Conservation (phyloP, 2,329 filamentous ascomycete genomes). For the Chaetomiaceae sp. region DNA sequence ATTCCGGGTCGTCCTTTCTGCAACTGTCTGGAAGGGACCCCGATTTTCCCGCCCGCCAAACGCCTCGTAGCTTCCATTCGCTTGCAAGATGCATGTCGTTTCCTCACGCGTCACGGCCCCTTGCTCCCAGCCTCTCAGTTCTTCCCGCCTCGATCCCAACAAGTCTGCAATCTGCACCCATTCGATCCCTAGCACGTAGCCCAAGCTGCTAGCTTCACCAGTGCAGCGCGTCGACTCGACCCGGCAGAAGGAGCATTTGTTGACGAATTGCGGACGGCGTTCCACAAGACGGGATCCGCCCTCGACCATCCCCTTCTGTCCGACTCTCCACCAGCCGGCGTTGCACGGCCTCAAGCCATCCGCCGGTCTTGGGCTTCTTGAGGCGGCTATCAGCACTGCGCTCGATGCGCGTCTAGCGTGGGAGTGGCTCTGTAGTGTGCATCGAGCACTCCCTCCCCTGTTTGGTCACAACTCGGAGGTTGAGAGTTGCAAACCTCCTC, state of each 20-base stretch:
- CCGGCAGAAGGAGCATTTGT: slow-evolving; percentile 2
- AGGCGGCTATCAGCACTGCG: slow-evolving; percentile 5
- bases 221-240: slow-evolving; percentile 13
- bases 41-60: not conserved
- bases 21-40: not conserved
- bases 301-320: not conserved
- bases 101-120: slow-evolving; percentile 16
- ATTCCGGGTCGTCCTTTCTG: not conserved
- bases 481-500: slow-evolving; percentile 1
- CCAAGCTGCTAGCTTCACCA: slow-evolving; percentile 1
- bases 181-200: slow-evolving; percentile 19
- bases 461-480: not conserved
- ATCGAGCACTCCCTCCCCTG: slow-evolving; percentile 16
- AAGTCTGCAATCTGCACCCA: slow-evolving; percentile 19
- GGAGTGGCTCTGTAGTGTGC: slow-evolving; percentile 3
- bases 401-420: not conserved
- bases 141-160: slow-evolving; percentile 20
- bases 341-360: slow-evolving; percentile 11
- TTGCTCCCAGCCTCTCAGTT: slow-evolving; percentile 27
- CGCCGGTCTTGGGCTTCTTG: not conserved
- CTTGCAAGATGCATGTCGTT: slow-evolving; percentile 14
- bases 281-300: not conserved
- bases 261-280: slow-evolving; percentile 16
- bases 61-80: slow-evolving; percentile 11
- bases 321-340: slow-evolving; percentile 11